phyloP scores from a whole-genome alignment of 2,329 filamentous ascomycete genomes.

The Penicillium sp. region DNA sequence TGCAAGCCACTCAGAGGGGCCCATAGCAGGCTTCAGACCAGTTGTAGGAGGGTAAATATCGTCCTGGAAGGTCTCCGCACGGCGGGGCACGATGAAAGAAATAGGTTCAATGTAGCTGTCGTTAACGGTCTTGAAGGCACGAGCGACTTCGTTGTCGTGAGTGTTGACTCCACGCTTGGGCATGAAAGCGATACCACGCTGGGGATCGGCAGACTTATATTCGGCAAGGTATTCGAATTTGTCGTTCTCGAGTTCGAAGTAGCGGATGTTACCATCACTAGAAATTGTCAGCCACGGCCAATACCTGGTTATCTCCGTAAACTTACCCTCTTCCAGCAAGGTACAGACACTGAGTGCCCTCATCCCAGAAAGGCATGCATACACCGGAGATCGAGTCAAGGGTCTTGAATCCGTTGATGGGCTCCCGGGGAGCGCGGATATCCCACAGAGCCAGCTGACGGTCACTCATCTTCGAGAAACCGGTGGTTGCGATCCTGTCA shows the following conservation, averaged over 20 bases:
- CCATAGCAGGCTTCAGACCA: constrained; percentile 71
- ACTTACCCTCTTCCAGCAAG: constrained; percentile 90
- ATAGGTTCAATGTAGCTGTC: constrained; percentile 91
- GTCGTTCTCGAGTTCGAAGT: constrained; percentile 97
- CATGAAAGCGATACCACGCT: constrained; percentile 87
- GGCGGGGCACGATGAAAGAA: constrained; percentile 89
- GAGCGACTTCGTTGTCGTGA: constrained; percentile 92
- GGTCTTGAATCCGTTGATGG: constrained; percentile 79
- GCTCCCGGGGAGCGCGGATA: constrained; percentile 65
- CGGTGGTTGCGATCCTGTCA: constrained; percentile 88
- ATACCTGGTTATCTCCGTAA: constrained; percentile 1
- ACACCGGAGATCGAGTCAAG: constrained; percentile 95
- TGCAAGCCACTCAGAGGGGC: constrained; percentile 70
- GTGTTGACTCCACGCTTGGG: constrained; percentile 92
- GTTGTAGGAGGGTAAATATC: constrained; percentile 87
- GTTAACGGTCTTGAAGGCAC: constrained; percentile 94
- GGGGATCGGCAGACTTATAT: constrained; percentile 92
- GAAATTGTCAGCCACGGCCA: no score
- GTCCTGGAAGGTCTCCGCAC: constrained; percentile 89
- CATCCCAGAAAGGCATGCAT: constrained; percentile 99
- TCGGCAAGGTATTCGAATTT: constrained; percentile 96
- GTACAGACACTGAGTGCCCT: constrained; percentile 89
- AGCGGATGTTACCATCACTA: constrained; percentile 96
- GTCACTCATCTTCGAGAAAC: constrained; percentile 97
- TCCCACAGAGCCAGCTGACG: constrained; percentile 94